Evolutionary conservation across 345 rosid genomes (phyloP).

Genomic region (Eucalyptus tenuipes): DNA sequence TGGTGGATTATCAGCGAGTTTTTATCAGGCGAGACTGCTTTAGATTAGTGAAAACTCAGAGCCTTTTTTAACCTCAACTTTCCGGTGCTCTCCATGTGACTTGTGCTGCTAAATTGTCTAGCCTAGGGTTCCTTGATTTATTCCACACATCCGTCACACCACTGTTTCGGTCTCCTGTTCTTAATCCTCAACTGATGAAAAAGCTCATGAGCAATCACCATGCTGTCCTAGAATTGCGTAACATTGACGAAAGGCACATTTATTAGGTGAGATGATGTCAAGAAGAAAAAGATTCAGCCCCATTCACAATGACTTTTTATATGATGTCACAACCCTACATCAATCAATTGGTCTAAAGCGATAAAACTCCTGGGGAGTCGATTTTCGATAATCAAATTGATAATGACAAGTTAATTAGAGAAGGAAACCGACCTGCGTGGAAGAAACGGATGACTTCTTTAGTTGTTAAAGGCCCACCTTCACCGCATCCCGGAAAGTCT

Average conservation of each 20-base stretch:
- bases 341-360: background rate
- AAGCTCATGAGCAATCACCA: background rate
- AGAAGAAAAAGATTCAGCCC: background rate
- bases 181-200: background rate
- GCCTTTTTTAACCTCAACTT: background rate
- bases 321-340: background rate
- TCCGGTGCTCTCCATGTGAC: background rate
- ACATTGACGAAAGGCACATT: background rate
- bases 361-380: background rate
- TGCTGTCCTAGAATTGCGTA: background rate
- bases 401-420: background rate
- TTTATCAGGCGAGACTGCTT: background rate
- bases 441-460: background rate
- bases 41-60: background rate
- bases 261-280: background rate
- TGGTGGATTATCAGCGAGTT: background rate
- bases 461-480: background rate
- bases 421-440: background rate
- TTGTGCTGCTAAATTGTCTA: background rate
- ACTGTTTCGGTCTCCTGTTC: fast-evolving
- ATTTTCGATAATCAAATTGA: background rate
- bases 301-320: background rate
- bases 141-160: background rate
- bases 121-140: background rate
- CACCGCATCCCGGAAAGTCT: background rate